Evolutionary conservation across 2,329 filamentous ascomycete species (phyloP).

Genomic region (Fusarium virguliforme): DNA sequence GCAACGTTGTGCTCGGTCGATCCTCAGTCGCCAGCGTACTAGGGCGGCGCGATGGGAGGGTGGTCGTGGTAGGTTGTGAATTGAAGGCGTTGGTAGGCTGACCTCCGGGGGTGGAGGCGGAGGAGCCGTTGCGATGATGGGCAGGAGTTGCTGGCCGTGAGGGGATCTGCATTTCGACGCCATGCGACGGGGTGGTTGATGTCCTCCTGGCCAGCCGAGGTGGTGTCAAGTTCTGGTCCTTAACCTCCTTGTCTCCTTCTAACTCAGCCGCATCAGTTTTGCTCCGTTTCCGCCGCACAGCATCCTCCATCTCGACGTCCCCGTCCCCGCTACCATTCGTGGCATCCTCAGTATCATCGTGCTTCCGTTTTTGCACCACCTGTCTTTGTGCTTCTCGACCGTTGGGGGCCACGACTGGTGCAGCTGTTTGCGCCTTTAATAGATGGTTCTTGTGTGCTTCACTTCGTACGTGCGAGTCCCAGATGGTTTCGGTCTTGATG

Average conservation of each 20-base stretch:
- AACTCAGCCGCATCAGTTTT: constrained; percentile 55
- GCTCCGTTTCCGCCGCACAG: constrained; percentile 63
- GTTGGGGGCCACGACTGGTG: constrained; percentile 14
- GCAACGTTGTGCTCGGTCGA: constrained; percentile 35
- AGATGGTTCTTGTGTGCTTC: constrained; percentile 58
- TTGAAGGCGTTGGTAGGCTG: constrained; percentile 32
- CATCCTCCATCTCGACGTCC: constrained; percentile 57
- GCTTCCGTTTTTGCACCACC: constrained; percentile 55
- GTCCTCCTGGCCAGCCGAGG: constrained; percentile 63
- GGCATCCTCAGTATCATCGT: constrained; percentile 55
- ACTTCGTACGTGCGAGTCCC: constrained; percentile 74
- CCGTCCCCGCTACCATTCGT: constrained; percentile 45
- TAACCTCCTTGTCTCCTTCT: constrained; percentile 41
- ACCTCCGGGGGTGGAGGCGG: constrained; percentile 59
- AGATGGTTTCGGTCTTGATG: constrained; percentile 77
- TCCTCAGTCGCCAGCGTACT: constrained; percentile 44
- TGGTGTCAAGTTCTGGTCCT: constrained; percentile 56
- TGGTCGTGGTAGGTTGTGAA: constrained; percentile 37
- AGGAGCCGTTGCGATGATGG: constrained; percentile 58
- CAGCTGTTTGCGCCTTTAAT: constrained; percentile 43
- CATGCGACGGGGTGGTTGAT: constrained; percentile 69
- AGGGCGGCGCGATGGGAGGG: constrained; percentile 54
- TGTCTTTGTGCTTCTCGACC: constrained; percentile 35
- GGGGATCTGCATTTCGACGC: constrained; percentile 75
- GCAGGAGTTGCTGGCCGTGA: constrained; percentile 75